phyloP scores from a whole-genome alignment of 768 basidiomycete species.

The Filobasidium floriforme region DNA sequence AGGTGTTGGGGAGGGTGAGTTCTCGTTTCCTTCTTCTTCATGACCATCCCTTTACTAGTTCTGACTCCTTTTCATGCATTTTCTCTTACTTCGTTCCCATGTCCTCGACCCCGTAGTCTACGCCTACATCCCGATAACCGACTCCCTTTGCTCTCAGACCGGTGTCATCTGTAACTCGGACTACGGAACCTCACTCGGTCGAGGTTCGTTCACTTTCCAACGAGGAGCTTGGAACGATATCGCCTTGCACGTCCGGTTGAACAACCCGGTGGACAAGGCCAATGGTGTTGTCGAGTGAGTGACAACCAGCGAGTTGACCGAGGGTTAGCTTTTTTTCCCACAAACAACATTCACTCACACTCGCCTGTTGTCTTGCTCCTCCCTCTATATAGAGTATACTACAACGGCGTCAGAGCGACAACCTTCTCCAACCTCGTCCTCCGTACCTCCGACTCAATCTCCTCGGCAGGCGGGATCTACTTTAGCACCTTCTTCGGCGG shows the following conservation, averaged over 20 bases:
- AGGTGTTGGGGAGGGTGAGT: conserved; percentile 57
- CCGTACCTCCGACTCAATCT: conserved; percentile 53
- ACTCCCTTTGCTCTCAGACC: conserved; percentile 51
- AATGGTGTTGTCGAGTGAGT: conserved; percentile 66
- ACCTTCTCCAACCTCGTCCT: conserved; percentile 59
- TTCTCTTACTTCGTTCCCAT: background rate
- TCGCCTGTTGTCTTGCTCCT: conserved; percentile 46
- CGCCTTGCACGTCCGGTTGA: conserved; percentile 69
- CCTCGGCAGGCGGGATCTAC: conserved; percentile 59
- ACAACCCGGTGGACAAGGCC: conserved; percentile 59
- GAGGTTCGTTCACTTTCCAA: conserved; percentile 40
- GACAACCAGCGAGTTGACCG: background rate
- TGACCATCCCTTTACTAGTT: no score
- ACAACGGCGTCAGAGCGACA: conserved; percentile 61
- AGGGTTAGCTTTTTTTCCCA: background rate
- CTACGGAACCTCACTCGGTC: conserved; percentile 39
- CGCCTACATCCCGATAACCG: conserved; percentile 62
- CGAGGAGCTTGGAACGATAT: conserved; percentile 57
- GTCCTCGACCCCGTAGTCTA: conserved; percentile 54
- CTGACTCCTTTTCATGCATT: conserved; percentile 49
- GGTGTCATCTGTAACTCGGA: conserved; percentile 50
- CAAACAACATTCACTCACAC: background rate
- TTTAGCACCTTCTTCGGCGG: conserved; percentile 86
- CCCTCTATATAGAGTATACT: conserved; percentile 24
- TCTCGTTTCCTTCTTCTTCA: no score